Percentiles rank a stretch among this genome's conserved stretches.
Conservation (phyloP, 2,329 filamentous ascomycete genomes). For the Fusarium sp. region DNA sequence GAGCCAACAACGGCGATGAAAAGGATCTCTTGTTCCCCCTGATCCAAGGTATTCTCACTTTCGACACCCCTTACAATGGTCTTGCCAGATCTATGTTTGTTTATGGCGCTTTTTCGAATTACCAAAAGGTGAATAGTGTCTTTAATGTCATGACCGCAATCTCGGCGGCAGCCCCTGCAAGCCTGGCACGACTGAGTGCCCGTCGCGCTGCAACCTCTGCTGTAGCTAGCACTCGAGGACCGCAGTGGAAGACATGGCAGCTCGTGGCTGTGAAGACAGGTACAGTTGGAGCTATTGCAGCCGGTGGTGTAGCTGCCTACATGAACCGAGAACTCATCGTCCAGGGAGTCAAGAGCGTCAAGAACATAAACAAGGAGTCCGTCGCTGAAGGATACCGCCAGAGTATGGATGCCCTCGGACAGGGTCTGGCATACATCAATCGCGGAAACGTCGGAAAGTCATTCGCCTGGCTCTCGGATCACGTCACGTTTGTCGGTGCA, state of each 20-base stretch:
- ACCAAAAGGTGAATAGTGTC: conserved; percentile 67
- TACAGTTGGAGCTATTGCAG: conserved; percentile 83
- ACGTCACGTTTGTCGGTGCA: conserved; percentile 87
- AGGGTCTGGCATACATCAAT: conserved; percentile 69
- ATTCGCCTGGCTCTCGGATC: conserved; percentile 82
- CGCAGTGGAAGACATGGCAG: conserved; percentile 68
- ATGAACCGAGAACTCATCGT: conserved; percentile 78
- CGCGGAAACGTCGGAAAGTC: conserved; percentile 73
- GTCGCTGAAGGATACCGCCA: conserved; percentile 63
- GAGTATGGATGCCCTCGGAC: conserved; percentile 62
- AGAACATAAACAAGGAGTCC: conserved; percentile 61
- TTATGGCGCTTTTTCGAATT: conserved; percentile 71
- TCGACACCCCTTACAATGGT: conserved; percentile 87
- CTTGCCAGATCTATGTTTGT: conserved; percentile 71
- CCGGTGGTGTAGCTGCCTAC: conserved; percentile 85
- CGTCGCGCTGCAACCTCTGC: conserved; percentile 35
- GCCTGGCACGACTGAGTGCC: conserved; percentile 51
- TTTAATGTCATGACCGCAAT: conserved; percentile 70
- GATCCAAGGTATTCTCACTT: conserved; percentile 83
- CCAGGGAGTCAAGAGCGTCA: conserved; percentile 60
- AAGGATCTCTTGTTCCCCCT: conserved; percentile 77
- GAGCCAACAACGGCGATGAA: conserved; percentile 56
- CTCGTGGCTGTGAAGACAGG: conserved; percentile 82
- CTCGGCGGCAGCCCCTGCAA: conserved; percentile 62
- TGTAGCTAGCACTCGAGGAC: conserved; percentile 46